These are phyloP conservation scores for Puccinia triticina DNA, from an alignment of 1,284 basidiomycete species.

Conservation along the genomic window DNA sequence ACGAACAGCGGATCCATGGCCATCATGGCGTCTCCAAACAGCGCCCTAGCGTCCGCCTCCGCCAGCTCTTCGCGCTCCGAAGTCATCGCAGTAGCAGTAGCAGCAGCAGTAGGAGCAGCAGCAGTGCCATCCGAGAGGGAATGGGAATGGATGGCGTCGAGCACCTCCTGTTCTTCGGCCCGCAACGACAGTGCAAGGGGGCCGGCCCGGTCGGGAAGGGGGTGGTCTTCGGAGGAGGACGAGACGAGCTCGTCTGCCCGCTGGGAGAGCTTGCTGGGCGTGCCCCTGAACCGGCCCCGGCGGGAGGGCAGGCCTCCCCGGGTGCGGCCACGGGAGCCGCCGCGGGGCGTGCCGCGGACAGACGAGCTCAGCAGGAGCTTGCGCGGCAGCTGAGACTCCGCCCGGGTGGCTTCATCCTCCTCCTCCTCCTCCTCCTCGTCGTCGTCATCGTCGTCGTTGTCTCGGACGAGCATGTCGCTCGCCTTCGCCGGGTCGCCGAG, in stretches of 20 bases:
- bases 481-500: slow-evolving; percentile 53
- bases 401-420: slow-evolving; percentile 44
- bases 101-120: no score
- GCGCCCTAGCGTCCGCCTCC: slow-evolving; percentile 15
- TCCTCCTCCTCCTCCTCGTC: slow-evolving; percentile 48
- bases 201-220: neutral
- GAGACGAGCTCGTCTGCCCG: slow-evolving; percentile 45
- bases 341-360: slow-evolving; percentile 47
- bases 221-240: slow-evolving; percentile 40
- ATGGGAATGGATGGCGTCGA: slow-evolving; percentile 7
- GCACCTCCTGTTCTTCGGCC: slow-evolving; percentile 12
- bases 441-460: slow-evolving; percentile 51
- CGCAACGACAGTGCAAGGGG: neutral
- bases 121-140: neutral
- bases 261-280: slow-evolving; percentile 50
- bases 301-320: slow-evolving; percentile 45
- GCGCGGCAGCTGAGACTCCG: slow-evolving; percentile 28
- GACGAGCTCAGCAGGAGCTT: slow-evolving; percentile 49
- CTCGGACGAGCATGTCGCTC: slow-evolving; percentile 52
- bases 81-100: no score
- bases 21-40: slow-evolving; percentile 31
- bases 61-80: slow-evolving; percentile 1
- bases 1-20: slow-evolving; percentile 45
- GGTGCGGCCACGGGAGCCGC: slow-evolving; percentile 41
- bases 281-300: slow-evolving; percentile 48